Evolutionary conservation across 164 flowering plant species (phyloP).

Genomic region (Kingdonia uniflora): DNA sequence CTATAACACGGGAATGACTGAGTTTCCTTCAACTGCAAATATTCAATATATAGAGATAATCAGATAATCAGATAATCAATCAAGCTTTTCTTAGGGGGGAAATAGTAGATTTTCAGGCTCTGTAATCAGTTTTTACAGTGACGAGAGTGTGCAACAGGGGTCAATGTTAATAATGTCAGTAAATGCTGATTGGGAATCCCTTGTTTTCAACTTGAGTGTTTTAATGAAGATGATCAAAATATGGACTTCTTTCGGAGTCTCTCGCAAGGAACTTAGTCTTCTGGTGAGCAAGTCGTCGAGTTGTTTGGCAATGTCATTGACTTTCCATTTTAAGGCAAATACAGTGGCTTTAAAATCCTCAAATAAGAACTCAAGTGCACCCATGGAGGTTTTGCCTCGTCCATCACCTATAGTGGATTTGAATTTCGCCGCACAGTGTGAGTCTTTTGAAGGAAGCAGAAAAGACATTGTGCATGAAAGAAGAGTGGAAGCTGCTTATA

Average conservation of each 20-base stretch:
- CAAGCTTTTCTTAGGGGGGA: too few species aligned
- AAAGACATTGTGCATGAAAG: conserved; percentile 7
- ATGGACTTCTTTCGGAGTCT: conserved; percentile 18
- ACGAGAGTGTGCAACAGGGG: too few species aligned
- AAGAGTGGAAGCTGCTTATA: conserved; percentile 9
- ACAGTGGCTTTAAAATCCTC: conserved; percentile 6
- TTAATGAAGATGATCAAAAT: too few species aligned
- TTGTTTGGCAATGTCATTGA: conserved; percentile 22
- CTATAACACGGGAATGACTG: too few species aligned
- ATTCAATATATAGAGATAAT: too few species aligned
- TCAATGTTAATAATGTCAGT: too few species aligned
- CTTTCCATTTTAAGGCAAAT: conserved; percentile 18
- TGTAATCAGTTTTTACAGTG: too few species aligned
- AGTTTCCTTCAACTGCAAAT: too few species aligned
- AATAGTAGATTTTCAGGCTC: too few species aligned
- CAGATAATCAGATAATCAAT: too few species aligned
- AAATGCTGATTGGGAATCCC: too few species aligned
- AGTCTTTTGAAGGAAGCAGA: conserved; percentile 6
- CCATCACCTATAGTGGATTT: conserved; percentile 6
- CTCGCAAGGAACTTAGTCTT: conserved; percentile 34
- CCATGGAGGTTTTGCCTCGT: conserved; percentile 4
- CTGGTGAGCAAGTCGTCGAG: conserved; percentile 25
- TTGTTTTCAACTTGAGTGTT: too few species aligned
- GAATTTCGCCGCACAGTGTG: conserved; percentile 7
- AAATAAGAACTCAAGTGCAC: conserved; percentile 9